Percentiles rank a stretch among this genome's conserved stretches.
These are phyloP conservation scores for Chrysoporthe austroafricana DNA, from an alignment of 2,329 filamentous ascomycete species.

Conservation along the genomic window DNA sequence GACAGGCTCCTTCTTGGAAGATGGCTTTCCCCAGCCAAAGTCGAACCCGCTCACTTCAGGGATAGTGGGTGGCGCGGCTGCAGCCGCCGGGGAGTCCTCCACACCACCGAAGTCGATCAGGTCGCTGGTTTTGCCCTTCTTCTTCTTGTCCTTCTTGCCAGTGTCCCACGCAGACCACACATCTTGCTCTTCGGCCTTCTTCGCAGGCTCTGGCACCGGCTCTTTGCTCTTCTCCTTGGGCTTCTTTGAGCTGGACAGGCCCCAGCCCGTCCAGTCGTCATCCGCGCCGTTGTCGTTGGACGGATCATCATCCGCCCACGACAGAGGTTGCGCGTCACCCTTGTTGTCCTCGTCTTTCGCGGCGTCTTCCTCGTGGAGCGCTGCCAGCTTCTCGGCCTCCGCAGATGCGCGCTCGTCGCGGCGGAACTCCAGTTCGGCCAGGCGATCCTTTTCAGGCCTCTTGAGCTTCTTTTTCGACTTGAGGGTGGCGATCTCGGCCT, in stretches of 20 bases:
- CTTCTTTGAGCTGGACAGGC: slow-evolving; percentile 43
- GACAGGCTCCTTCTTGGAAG: slow-evolving; percentile 44
- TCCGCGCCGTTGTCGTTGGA: slow-evolving; percentile 6
- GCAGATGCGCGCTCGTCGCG: slow-evolving; percentile 21
- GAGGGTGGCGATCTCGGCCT: slow-evolving; percentile 23
- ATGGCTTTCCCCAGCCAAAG: slow-evolving; percentile 37
- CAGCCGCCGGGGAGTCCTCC: slow-evolving; percentile 26
- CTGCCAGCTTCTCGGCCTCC: slow-evolving; percentile 19
- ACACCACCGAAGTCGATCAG: slow-evolving; percentile 25
- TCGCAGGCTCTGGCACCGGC: slow-evolving; percentile 27
- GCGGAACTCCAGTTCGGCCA: slow-evolving; percentile 24
- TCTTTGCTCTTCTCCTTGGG: slow-evolving; percentile 42
- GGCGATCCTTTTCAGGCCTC: slow-evolving; percentile 21
- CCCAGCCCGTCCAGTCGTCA: slow-evolving; percentile 29
- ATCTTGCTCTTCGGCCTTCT: slow-evolving; percentile 30
- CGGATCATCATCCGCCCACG: slow-evolving; percentile 27
- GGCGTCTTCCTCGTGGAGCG: slow-evolving; percentile 35
- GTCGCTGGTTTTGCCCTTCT: slow-evolving; percentile 31
- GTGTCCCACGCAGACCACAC: slow-evolving; percentile 37
- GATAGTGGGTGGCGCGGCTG: slow-evolving; percentile 14
- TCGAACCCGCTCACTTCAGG: slow-evolving; percentile 36
- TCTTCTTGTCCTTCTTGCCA: slow-evolving; percentile 35
- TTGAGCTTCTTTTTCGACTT: slow-evolving; percentile 26
- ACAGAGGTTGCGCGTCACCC: slow-evolving; percentile 2
- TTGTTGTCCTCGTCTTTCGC: slow-evolving; percentile 23